Percentiles rank a stretch among this genome's conserved stretches.
Conservation (phyloP, 192 early-diverging fungal genomes). For the Linnemannia schmuckeri region DNA sequence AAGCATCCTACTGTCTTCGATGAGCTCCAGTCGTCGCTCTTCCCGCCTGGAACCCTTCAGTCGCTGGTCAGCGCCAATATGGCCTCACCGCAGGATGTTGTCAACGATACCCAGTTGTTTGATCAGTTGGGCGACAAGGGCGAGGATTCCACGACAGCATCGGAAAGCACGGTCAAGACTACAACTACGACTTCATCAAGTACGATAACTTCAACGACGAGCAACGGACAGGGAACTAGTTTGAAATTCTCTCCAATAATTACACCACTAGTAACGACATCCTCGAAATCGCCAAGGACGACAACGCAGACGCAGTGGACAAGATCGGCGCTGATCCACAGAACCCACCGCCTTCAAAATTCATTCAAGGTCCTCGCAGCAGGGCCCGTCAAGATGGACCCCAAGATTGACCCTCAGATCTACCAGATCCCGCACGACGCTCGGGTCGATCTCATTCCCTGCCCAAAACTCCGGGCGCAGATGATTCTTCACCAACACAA, state of each 20-base stretch:
- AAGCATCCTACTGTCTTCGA: constrained; percentile 51
- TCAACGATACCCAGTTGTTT: constrained; percentile 31
- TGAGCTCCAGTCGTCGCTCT: constrained; percentile 52
- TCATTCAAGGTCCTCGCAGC: constrained; percentile 22
- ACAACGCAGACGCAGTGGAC: background rate
- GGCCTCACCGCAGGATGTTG: constrained; percentile 45
- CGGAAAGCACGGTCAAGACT: background rate
- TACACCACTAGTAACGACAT: background rate
- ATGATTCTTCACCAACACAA: constrained; percentile 57
- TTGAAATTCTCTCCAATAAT: background rate
- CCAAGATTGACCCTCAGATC: constrained; percentile 35
- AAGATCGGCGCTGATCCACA: background rate
- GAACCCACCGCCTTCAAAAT: constrained; percentile 23
- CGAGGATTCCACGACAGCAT: background rate
- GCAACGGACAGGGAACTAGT: background rate
- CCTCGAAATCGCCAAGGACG: background rate
- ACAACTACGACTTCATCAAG: background rate
- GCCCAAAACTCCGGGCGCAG: constrained; percentile 51
- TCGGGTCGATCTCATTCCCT: constrained; percentile 53
- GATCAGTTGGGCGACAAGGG: background rate
- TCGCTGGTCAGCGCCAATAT: constrained; percentile 34
- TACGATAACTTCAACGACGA: background rate
- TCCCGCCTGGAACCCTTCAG: constrained; percentile 46
- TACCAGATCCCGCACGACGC: constrained; percentile 52
- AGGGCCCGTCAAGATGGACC: constrained; percentile 18